Evolutionary conservation across 164 flowering plant genomes (phyloP).

Genomic region (Hamamelis virginiana): DNA sequence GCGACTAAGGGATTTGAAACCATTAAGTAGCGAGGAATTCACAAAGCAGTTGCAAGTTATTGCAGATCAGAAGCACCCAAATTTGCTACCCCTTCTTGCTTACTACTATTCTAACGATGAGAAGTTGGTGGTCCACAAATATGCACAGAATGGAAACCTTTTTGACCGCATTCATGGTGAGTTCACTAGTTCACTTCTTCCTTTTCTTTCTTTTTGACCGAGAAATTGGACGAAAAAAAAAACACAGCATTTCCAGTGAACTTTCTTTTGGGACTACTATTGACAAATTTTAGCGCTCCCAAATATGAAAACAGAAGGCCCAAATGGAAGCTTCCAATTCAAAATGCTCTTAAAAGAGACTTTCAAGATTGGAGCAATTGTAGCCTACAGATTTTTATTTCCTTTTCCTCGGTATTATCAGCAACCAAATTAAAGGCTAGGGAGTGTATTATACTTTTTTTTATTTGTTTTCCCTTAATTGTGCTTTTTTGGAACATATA

Average conservation of each 20-base stretch:
- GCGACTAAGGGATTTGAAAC: conserved; percentile 51
- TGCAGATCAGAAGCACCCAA: conserved; percentile 48
- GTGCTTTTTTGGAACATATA: background rate
- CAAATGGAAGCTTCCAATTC: no score
- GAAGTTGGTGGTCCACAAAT: conserved; percentile 56
- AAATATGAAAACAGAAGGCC: no score
- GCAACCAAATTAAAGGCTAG: no score
- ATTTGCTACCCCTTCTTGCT: conserved; percentile 60
- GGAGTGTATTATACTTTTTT: no score
- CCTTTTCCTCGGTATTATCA: no score
- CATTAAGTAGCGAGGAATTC: conserved; percentile 46
- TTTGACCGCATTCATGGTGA: conserved; percentile 58
- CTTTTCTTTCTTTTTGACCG: background rate
- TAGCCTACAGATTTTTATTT: no score
- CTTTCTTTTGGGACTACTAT: no score
- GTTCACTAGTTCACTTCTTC: background rate
- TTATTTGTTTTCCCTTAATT: no score
- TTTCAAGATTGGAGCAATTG: no score
- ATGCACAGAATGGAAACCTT: conserved; percentile 47
- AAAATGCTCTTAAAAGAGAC: no score
- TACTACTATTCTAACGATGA: conserved; percentile 56
- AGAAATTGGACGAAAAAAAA: background rate
- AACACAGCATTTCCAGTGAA: no score
- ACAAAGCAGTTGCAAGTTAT: conserved; percentile 35
- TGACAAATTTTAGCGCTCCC: no score